Conservation (phyloP, 192 early-diverging fungal species). For the Endogone sp. region DNA sequence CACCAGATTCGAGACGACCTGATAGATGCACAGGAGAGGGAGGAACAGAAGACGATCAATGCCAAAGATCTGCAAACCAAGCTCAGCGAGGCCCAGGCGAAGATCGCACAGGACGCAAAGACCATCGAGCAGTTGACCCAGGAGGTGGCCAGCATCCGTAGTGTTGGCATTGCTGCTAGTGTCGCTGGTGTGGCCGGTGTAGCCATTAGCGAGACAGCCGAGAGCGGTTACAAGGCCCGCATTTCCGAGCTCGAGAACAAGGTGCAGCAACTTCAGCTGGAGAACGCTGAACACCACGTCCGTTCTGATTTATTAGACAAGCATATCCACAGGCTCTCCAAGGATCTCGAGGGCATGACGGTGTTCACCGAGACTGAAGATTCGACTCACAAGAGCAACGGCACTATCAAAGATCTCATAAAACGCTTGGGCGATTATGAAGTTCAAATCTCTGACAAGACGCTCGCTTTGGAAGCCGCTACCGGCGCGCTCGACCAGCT, state of each 20-base stretch:
- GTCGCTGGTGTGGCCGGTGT: neutral
- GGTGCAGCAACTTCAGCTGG: neutral
- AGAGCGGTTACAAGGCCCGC: neutral
- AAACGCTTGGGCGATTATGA: neutral
- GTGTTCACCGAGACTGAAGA: neutral
- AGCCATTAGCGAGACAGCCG: neutral
- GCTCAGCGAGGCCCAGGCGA: neutral
- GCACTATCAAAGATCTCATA: neutral
- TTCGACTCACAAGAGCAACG: neutral
- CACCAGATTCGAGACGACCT: neutral
- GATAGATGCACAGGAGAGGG: neutral
- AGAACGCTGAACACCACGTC: constrained; percentile 1
- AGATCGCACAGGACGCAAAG: neutral
- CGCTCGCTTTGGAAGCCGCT: neutral
- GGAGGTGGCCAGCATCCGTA: neutral
- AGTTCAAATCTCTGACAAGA: neutral
- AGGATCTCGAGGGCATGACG: neutral
- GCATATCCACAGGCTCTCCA: neutral
- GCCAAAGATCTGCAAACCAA: neutral
- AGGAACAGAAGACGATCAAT: neutral
- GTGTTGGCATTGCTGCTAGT: neutral
- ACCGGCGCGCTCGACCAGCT: neutral
- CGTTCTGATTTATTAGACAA: neutral
- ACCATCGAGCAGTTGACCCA: neutral
- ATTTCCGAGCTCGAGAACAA: neutral